These are phyloP conservation scores for Alternaria sp. DNA, from an alignment of 2,329 filamentous ascomycete genomes.

Conservation along the genomic window DNA sequence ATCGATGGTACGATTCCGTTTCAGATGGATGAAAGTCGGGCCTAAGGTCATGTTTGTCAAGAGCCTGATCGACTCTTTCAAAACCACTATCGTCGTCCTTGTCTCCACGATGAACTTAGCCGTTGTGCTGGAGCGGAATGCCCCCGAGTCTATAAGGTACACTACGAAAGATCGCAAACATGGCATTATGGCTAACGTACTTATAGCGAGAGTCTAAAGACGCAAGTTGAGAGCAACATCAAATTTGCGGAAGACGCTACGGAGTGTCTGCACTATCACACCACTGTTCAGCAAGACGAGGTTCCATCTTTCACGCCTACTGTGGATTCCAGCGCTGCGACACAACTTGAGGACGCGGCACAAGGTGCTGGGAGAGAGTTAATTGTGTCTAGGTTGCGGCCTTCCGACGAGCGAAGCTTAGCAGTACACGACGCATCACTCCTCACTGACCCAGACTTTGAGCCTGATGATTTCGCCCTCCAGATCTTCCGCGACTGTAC, in stretches of 20 bases:
- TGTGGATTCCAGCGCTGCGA: neutral
- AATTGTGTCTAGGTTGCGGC: no score
- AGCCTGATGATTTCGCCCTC: no score
- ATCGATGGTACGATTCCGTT: fast-evolving
- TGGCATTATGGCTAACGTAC: neutral
- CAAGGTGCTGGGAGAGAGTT: no score
- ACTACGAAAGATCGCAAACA: neutral
- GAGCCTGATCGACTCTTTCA: neutral
- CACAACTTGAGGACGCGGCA: neutral
- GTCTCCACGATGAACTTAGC: neutral
- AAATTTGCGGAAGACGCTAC: neutral
- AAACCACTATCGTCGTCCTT: neutral
- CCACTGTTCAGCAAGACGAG: neutral
- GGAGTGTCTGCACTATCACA: neutral
- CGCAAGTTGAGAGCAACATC: neutral
- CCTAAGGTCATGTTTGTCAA: neutral
- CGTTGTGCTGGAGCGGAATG: neutral
- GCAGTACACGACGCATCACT: no score
- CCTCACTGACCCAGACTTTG: no score
- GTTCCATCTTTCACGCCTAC: neutral
- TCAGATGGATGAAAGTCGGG: neutral
- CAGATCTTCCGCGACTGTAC: no score
- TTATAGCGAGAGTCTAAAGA: neutral
- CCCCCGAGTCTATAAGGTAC: neutral
- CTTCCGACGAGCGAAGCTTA: no score